A percentile compares a stretch with the other conserved stretches of the same genome.
These are phyloP conservation scores for Meyerozyma elateridarum DNA, from an alignment of 1,139 yeast genomes.

Conservation along the genomic window DNA sequence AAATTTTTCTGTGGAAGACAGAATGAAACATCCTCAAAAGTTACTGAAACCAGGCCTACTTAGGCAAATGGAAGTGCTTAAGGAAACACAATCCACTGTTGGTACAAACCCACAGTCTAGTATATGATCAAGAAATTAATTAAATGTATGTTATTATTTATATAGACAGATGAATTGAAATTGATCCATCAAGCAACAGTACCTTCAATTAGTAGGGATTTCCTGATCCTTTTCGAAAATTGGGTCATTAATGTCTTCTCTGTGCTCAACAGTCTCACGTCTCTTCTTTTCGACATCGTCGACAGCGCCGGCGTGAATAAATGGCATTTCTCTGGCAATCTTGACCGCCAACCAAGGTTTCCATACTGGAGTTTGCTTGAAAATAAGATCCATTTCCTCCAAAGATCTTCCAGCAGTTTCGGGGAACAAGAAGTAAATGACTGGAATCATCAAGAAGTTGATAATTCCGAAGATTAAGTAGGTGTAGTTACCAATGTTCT, in stretches of 20 bases:
- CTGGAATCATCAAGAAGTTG: conserved; percentile 49
- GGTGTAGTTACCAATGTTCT: conserved; percentile 28
- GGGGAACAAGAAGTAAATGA: conserved; percentile 51
- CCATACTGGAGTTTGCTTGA: conserved; percentile 32
- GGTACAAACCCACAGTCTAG: no score
- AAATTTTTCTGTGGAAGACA: background rate
- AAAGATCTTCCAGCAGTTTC: conserved; percentile 57
- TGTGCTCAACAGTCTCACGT: background rate
- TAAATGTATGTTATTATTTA: no score
- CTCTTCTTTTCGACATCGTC: conserved; percentile 2
- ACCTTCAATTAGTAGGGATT: no score
- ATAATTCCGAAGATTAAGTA: conserved; percentile 17
- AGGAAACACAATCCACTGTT: no score
- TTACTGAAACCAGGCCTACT: no score
- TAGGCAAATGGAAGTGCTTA: no score
- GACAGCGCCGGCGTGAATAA: conserved; percentile 13
- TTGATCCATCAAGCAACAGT: no score
- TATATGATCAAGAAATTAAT: no score
- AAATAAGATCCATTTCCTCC: conserved; percentile 61
- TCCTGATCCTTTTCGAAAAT: no score
- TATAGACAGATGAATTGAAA: no score
- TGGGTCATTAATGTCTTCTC: no score
- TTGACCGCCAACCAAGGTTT: conserved; percentile 36
- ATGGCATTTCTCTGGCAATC: conserved; percentile 32
- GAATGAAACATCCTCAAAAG: no score